A percentile compares a stretch with the other conserved stretches of the same genome.
Evolutionary conservation across 805 yeast genomes (phyloP).

Genomic region (Jamesozyma jinghongensis): DNA sequence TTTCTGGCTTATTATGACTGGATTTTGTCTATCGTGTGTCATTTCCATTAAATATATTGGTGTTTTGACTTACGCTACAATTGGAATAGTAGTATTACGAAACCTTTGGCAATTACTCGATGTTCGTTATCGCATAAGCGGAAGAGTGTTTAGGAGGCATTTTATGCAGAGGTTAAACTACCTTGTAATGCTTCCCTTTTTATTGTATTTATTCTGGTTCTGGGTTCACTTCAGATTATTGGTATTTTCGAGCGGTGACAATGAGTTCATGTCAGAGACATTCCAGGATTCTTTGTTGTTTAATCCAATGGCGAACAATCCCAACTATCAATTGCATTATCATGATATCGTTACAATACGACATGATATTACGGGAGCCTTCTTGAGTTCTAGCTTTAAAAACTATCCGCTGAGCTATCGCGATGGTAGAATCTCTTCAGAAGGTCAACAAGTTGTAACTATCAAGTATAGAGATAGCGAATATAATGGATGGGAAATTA

Average conservation of each 20-base stretch:
- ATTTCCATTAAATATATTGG: slow-evolving; percentile 96
- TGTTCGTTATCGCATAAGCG: slow-evolving; percentile 50
- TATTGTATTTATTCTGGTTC: slow-evolving; percentile 81
- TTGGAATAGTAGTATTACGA: slow-evolving; percentile 75
- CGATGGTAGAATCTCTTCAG: slow-evolving; percentile 89
- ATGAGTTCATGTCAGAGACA: slow-evolving; percentile 81
- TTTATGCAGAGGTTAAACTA: slow-evolving; percentile 62
- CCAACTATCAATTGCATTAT: slow-evolving; percentile 62
- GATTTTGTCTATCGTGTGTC: slow-evolving; percentile 78
- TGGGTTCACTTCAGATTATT: slow-evolving; percentile 80
- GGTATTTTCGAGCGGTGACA: slow-evolving; percentile 88
- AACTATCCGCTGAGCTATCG: slow-evolving; percentile 85
- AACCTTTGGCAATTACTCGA: slow-evolving; percentile 88
- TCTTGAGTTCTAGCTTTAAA: slow-evolving; percentile 71
- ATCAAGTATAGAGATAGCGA: slow-evolving; percentile 38
- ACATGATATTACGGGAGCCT: slow-evolving; percentile 70
- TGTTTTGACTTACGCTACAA: slow-evolving; percentile 75
- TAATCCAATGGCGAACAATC: slow-evolving; percentile 54
- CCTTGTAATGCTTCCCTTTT: slow-evolving; percentile 72
- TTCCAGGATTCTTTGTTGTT: slow-evolving; percentile 90
- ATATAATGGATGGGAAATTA: slow-evolving; percentile 78
- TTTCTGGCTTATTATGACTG: slow-evolving; percentile 77
- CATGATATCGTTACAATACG: slow-evolving; percentile 67
- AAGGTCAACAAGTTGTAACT: slow-evolving; percentile 90
- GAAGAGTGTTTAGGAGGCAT: slow-evolving; percentile 53